phyloP scores from a whole-genome alignment of 2,329 filamentous ascomycete species.

The Pyricularia sp. region DNA sequence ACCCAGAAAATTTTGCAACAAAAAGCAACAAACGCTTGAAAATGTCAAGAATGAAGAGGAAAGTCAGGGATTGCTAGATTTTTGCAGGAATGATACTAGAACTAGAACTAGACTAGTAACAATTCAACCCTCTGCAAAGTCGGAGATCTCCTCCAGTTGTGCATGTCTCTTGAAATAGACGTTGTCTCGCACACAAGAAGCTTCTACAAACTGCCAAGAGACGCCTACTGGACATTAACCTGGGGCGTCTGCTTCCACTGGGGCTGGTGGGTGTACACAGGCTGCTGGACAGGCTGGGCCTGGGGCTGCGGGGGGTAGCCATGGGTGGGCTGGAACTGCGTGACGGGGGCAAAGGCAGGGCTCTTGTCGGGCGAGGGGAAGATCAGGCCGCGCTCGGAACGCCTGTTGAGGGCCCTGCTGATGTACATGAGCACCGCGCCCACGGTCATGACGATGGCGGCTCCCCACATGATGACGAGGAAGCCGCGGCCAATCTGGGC shows the following conservation, averaged over 20 bases:
- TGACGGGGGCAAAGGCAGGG: background rate
- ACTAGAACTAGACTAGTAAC: too few species aligned
- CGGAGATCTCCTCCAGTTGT: background rate
- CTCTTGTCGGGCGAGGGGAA: background rate
- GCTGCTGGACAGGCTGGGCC: background rate
- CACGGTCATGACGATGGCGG: background rate
- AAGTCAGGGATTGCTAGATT: background rate
- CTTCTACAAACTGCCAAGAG: background rate
- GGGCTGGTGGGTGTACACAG: background rate
- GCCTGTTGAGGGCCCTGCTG: slow-evolving; percentile 1
- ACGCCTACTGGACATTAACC: background rate
- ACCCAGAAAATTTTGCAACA: background rate
- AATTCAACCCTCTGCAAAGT: background rate
- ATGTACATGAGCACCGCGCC: background rate
- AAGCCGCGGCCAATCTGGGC: slow-evolving; percentile 1
- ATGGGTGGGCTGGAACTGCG: background rate
- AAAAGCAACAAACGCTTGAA: background rate
- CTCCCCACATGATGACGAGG: background rate
- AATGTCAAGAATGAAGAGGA: background rate
- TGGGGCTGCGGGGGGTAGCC: background rate
- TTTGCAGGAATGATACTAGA: too few species aligned
- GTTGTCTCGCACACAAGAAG: background rate
- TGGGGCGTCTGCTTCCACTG: background rate
- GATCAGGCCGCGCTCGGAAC: background rate
- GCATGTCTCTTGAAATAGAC: background rate